These are phyloP conservation scores for Firmiana major DNA, from an alignment of 345 rosid genomes.

Conservation along the genomic window DNA sequence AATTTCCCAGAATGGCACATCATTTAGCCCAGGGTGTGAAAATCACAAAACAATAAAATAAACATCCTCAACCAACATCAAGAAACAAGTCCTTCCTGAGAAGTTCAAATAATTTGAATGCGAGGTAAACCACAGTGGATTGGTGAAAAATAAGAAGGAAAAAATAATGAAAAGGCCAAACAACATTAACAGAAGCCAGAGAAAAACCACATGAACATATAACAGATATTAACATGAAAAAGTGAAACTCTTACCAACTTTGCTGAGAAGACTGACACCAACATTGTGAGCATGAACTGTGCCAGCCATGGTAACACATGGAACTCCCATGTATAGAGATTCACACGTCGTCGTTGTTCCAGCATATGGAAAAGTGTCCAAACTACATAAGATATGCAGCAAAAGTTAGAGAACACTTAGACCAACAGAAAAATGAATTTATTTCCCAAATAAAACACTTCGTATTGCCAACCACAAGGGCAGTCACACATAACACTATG, in stretches of 20 bases:
- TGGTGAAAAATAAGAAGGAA: not conserved
- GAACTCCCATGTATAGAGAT: slow-evolving; percentile 98
- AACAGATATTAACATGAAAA: not conserved
- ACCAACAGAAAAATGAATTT: not conserved
- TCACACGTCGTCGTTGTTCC: slow-evolving; percentile 99
- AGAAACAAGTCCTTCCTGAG: no score
- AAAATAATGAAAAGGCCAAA: not conserved
- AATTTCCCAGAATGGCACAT: slow-evolving; percentile 2
- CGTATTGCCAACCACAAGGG: not conserved
- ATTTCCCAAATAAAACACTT: not conserved
- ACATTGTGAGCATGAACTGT: slow-evolving; percentile 96
- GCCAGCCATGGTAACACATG: slow-evolving; percentile 96
- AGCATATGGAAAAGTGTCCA: slow-evolving; percentile 99
- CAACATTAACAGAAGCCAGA: not conserved
- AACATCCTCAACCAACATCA: not conserved
- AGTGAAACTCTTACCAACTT: slow-evolving; percentile 57
- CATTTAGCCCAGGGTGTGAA: not conserved
- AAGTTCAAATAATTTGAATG: not conserved
- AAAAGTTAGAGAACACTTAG: slow-evolving; percentile 8
- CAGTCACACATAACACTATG: not conserved
- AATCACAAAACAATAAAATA: not conserved
- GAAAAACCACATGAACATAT: not conserved
- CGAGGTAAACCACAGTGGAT: no score
- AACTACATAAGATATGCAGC: slow-evolving; percentile 38
- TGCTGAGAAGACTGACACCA: slow-evolving; percentile 87